phyloP scores from a whole-genome alignment of 306 rosid genomes.

The Calophaca sinica region DNA sequence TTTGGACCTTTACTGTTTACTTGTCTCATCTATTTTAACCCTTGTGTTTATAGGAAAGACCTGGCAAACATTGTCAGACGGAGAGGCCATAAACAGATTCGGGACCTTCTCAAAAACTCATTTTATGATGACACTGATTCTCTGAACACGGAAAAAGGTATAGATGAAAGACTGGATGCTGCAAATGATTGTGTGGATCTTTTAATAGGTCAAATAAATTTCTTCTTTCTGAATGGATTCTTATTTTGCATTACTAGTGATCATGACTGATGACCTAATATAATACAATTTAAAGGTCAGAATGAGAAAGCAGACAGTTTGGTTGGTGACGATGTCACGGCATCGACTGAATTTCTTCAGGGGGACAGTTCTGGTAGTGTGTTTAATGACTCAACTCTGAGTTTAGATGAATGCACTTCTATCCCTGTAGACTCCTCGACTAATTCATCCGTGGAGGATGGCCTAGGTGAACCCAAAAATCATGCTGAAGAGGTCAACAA shows the following conservation, averaged over 20 bases:
- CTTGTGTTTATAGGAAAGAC: slow-evolving; percentile 62
- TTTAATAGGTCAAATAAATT: slow-evolving; percentile 59
- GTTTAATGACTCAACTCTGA: slow-evolving; percentile 33
- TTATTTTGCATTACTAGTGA: slow-evolving; percentile 32
- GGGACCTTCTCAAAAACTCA: slow-evolving; percentile 66
- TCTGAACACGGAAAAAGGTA: slow-evolving; percentile 33
- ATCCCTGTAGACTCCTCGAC: slow-evolving; percentile 39
- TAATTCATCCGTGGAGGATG: slow-evolving; percentile 34
- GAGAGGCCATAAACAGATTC: slow-evolving; percentile 79
- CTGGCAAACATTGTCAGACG: slow-evolving; percentile 92
- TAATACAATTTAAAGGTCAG: slow-evolving; percentile 74
- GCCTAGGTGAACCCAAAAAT: slow-evolving; percentile 31
- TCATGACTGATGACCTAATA: slow-evolving; percentile 53
- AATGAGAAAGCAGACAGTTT: slow-evolving; percentile 47
- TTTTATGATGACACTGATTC: slow-evolving; percentile 38
- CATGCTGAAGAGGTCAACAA: slow-evolving; percentile 47
- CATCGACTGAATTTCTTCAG: slow-evolving; percentile 22
- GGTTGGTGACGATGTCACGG: slow-evolving; percentile 21
- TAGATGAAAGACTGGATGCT: slow-evolving; percentile 44
- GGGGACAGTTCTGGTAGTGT: slow-evolving; percentile 39
- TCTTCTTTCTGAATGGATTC: slow-evolving; percentile 31
- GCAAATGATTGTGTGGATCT: slow-evolving; percentile 40
- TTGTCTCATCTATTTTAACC: not conserved
- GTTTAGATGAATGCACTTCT: slow-evolving; percentile 38
- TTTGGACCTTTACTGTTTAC: not conserved